Conservation (phyloP, 345 rosid species). For the Camelina sativa region DNA sequence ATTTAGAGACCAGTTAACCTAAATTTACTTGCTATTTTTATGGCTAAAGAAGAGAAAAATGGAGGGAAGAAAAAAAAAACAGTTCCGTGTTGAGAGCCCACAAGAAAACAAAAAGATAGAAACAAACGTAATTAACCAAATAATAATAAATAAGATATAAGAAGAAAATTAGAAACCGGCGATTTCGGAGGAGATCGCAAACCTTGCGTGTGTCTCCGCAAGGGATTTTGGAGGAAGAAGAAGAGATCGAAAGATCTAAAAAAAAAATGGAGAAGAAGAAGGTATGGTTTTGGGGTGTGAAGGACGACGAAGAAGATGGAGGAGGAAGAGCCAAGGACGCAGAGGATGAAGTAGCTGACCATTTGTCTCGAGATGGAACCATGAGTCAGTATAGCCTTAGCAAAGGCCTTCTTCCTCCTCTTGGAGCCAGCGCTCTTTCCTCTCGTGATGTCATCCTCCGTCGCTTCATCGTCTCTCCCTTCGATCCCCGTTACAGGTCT, state of each 20-base stretch:
- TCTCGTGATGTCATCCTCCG: conserved; percentile 53
- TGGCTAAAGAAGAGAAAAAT: neutral
- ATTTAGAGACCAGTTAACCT: neutral
- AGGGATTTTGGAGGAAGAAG: neutral
- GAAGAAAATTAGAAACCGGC: conserved; percentile 18
- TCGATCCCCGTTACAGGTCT: conserved; percentile 71
- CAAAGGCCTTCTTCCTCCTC: conserved; percentile 72
- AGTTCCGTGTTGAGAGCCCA: too few species aligned
- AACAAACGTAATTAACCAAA: conserved; percentile 4
- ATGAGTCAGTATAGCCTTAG: conserved; percentile 65
- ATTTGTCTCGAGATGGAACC: conserved; percentile 52
- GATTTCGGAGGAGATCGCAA: conserved; percentile 5
- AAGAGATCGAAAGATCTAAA: neutral
- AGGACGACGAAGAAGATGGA: conserved; percentile 3
- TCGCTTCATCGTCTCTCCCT: conserved; percentile 67
- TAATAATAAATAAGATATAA: neutral
- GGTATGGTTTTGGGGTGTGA: conserved; percentile 43
- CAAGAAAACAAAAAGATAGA: neutral
- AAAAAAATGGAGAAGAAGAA: conserved; percentile 37
- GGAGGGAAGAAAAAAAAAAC: neutral
- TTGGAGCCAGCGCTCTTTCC: conserved; percentile 58
- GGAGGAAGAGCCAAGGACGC: neutral
- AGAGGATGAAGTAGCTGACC: conserved; percentile 35
- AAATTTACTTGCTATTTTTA: conserved; percentile 1
- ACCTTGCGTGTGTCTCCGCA: neutral